phyloP scores from a whole-genome alignment of 2,329 filamentous ascomycete genomes.

The Diaporthe aspalathi region DNA sequence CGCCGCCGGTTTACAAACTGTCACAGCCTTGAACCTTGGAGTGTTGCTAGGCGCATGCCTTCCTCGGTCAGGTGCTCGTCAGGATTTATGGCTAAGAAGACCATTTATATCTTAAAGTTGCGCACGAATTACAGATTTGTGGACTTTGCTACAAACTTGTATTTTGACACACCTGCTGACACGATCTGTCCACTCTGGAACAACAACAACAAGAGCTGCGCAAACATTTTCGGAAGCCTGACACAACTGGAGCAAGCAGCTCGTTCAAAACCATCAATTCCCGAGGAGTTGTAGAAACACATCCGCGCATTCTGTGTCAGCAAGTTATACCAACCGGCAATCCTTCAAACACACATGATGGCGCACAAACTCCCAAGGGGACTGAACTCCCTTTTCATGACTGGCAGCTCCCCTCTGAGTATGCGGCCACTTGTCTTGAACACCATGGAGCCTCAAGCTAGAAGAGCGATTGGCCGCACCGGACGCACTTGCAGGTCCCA shows the following conservation, averaged over 20 bases:
- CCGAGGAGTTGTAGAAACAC: conserved; percentile 3
- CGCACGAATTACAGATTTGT: background rate
- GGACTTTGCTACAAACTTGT: background rate
- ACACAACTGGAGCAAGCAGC: conserved; percentile 20
- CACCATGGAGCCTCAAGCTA: background rate
- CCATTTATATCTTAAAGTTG: background rate
- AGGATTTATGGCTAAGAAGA: background rate
- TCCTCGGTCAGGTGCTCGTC: background rate
- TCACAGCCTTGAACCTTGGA: background rate
- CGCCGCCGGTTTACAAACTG: background rate
- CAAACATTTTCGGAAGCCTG: conserved; percentile 12
- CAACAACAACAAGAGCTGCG: background rate
- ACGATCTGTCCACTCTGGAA: background rate
- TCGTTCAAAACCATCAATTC: background rate
- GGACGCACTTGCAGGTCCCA: background rate
- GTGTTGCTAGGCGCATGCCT: background rate
- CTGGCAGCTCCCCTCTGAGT: background rate
- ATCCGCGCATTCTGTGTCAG: background rate
- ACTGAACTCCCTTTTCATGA: background rate
- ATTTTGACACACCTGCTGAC: background rate
- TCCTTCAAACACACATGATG: conserved; percentile 2
- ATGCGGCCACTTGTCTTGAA: background rate
- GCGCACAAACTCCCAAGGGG: conserved; percentile 1
- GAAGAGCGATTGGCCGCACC: background rate
- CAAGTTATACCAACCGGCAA: background rate